These are phyloP conservation scores for Apiospora aurea DNA, from an alignment of 2,329 filamentous ascomycete species.

Conservation along the genomic window DNA sequence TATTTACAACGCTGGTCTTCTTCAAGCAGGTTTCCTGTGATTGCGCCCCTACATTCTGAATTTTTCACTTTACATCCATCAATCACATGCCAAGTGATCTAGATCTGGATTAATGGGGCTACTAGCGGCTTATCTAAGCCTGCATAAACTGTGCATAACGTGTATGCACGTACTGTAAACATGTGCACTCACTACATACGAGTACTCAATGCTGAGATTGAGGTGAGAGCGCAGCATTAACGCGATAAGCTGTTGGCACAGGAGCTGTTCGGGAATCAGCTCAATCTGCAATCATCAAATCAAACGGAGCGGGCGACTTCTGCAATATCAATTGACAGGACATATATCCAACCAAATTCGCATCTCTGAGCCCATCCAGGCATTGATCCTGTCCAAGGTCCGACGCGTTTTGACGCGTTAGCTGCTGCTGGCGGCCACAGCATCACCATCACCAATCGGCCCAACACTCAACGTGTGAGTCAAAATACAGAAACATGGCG, in stretches of 20 bases:
- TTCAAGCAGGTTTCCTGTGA: not conserved
- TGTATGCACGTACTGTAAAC: not conserved
- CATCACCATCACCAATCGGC: slow-evolving; percentile 1
- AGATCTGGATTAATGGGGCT: slow-evolving; percentile 1
- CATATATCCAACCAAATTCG: not conserved
- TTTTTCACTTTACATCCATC: not conserved
- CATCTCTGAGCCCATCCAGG: not conserved
- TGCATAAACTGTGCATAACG: not conserved
- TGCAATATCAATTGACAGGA: not conserved
- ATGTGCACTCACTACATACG: not conserved
- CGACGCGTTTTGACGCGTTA: slow-evolving; percentile 22
- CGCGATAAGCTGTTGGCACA: not conserved
- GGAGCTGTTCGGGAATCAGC: not conserved
- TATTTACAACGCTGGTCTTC: not conserved
- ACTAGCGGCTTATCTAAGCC: not conserved
- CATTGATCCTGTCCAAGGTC: not conserved
- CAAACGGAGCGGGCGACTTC: not conserved
- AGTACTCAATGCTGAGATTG: not conserved
- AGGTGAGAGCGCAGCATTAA: not conserved
- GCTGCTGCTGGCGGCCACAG: not conserved
- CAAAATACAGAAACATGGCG: slow-evolving; percentile 48
- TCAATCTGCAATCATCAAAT: not conserved
- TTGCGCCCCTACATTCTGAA: not conserved
- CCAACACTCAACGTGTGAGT: not conserved
- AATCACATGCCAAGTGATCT: not conserved